A percentile compares a stretch with the other conserved stretches of the same genome.
Conservation (phyloP, 1,284 basidiomycete genomes). For the Cronartium ribicola region DNA sequence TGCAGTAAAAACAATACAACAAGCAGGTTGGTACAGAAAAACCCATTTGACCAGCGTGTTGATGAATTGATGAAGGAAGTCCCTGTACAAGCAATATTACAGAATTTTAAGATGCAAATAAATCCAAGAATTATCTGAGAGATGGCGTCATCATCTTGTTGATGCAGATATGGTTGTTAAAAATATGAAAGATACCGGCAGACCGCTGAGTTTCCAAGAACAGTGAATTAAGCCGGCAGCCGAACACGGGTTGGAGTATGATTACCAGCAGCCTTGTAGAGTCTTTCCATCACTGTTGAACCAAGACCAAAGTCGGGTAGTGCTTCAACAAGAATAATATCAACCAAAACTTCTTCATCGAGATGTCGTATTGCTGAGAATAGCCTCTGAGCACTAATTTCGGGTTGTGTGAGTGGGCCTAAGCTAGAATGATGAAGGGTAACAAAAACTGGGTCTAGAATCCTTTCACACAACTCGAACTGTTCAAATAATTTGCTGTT, state of each 20-base stretch:
- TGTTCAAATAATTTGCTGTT: slow-evolving; percentile 15
- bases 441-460: neutral
- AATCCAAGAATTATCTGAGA: too few relatives aligned
- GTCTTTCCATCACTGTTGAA: slow-evolving; percentile 36
- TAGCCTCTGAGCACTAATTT: slow-evolving; percentile 26
- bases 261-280: slow-evolving; percentile 17
- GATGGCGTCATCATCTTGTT: too few relatives aligned
- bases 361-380: slow-evolving; percentile 23
- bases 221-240: neutral
- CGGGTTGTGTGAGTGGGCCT: slow-evolving; percentile 23
- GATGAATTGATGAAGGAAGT: too few relatives aligned
- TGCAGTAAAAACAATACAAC: too few relatives aligned
- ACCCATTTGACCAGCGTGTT: too few relatives aligned
- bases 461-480: neutral
- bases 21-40: too few relatives aligned
- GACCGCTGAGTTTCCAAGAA: too few relatives aligned
- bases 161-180: too few relatives aligned
- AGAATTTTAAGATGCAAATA: too few relatives aligned
- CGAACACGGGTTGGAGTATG: neutral
- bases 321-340: slow-evolving; percentile 36
- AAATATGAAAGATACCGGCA: too few relatives aligned
- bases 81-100: too few relatives aligned
- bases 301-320: slow-evolving; percentile 19
- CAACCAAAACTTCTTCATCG: slow-evolving; percentile 18
- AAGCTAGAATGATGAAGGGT: slow-evolving; percentile 17